Base-by-base conservation (phyloP, 2,329 filamentous ascomycete species). In the Ceratocystis alfenasii region DNA sequence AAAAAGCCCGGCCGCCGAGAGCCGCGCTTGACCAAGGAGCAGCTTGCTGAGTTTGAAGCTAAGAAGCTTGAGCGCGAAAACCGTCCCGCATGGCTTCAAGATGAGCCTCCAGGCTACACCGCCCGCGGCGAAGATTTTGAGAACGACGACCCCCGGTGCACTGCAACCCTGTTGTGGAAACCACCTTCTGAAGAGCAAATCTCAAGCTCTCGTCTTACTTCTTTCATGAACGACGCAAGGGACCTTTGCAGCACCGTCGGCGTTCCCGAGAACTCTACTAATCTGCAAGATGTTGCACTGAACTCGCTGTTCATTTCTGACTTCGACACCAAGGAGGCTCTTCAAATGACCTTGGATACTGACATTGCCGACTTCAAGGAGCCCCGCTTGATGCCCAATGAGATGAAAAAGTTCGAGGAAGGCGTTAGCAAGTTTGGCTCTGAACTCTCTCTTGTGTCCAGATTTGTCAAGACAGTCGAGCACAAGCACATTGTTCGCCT, bases 321-420 rank as follows among this genome's bases (percentile, higher is more conserved):
- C 30, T 97, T 89, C 73, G 81, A 95, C 71, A 76, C 81, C 0
- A 82, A 88, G 20, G 81, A 81, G 69, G 88, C 93, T 0, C 77
- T 96, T 28, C 83, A 86, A 69, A 81, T 83, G 66, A 80, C 97
- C 41, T 79, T 83, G 64, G 83, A 84, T 70, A 78, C 86, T 10
- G 85, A 92, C 68, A 85, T 84, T 68, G 80, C 83, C 45, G 85
- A 85, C 63, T 86, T 97, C 71, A 91, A 92, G 71, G 92, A 97
- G 74, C 94, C 94, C 0, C 85, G 89, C 66, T 76, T 95, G 62
- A 89, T 80, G 55, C 80, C 89, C 7, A 80, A 88, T 41, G 92
- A 99, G 73, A 78, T 89, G 68, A 94, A 94, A 75, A 88, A 87
- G 68, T 97, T 97, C 71, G 94, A 96, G 72, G 92, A 96, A 73